Percentiles rank a stretch among this genome's conserved stretches.
Evolutionary conservation across 305 asterid species (phyloP).

Genomic region (Fraxinus latifolia): DNA sequence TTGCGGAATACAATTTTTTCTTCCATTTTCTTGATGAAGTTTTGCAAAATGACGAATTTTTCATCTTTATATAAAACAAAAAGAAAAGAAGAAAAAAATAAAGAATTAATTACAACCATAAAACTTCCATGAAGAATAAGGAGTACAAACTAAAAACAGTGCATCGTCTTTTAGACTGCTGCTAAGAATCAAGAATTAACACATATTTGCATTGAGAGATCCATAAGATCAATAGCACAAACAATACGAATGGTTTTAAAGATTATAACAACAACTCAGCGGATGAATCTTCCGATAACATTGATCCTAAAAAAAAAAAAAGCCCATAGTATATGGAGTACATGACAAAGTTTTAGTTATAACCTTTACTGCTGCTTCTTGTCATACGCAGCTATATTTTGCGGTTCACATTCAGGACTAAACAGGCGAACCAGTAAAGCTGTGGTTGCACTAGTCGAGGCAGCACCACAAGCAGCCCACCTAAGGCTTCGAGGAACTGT

Average conservation of each 20-base stretch:
- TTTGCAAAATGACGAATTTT: too few species aligned
- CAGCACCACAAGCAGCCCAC: conserved; percentile 88
- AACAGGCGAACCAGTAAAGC: conserved; percentile 74
- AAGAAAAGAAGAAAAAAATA: too few species aligned
- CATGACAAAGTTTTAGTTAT: neutral
- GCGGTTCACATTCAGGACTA: conserved; percentile 93
- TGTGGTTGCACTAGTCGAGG: conserved; percentile 52
- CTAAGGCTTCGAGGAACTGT: conserved; percentile 71
- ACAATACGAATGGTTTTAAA: neutral
- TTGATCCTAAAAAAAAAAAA: neutral
- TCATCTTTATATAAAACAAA: too few species aligned
- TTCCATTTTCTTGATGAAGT: too few species aligned
- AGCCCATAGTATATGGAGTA: neutral
- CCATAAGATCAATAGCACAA: neutral
- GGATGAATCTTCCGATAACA: neutral
- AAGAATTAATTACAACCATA: neutral
- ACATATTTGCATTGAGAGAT: neutral
- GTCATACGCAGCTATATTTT: conserved; percentile 82
- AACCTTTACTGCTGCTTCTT: conserved; percentile 28
- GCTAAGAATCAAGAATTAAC: neutral
- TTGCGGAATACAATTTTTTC: too few species aligned
- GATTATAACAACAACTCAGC: neutral
- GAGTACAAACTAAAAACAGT: neutral
- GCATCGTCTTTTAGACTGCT: neutral
- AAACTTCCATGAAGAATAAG: neutral